Evolutionary conservation across 805 yeast species (phyloP).

Genomic region (Saccharomycopsis fibuligera): DNA sequence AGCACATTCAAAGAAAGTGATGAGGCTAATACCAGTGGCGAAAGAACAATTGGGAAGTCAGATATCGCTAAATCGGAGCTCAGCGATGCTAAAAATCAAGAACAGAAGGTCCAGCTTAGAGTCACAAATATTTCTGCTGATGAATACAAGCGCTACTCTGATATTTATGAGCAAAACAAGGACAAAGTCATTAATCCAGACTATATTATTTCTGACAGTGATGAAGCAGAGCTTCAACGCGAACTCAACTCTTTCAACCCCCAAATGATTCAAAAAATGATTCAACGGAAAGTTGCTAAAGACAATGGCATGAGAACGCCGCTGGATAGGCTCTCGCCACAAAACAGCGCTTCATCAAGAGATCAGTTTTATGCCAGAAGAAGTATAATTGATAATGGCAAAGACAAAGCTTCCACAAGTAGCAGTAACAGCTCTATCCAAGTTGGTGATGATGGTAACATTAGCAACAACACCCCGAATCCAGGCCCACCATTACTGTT

Average conservation of each 20-base stretch:
- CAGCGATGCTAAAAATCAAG: slow-evolving; percentile 7
- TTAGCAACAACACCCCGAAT: neutral
- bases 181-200: slow-evolving; percentile 15
- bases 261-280: slow-evolving; percentile 7
- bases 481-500: neutral
- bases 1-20: too few relatives aligned
- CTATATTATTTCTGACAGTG: slow-evolving; percentile 9
- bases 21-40: neutral
- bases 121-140: slow-evolving; percentile 19
- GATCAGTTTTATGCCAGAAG: slow-evolving; percentile 19
- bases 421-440: neutral
- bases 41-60: neutral
- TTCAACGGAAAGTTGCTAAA: slow-evolving; percentile 17
- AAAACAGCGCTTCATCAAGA: slow-evolving; percentile 1
- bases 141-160: slow-evolving; percentile 17
- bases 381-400: slow-evolving; percentile 12
- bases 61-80: too few relatives aligned
- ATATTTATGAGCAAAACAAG: slow-evolving; percentile 14
- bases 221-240: slow-evolving; percentile 13
- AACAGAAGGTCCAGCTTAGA: slow-evolving; percentile 2
- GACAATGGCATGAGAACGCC: slow-evolving; percentile 18
- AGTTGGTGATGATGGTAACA: neutral
- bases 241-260: slow-evolving; percentile 19
- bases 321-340: neutral
- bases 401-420: neutral